These are phyloP conservation scores for Halteria grandinella DNA, from an alignment of 73 alveolate genomes.

Conservation along the genomic window DNA sequence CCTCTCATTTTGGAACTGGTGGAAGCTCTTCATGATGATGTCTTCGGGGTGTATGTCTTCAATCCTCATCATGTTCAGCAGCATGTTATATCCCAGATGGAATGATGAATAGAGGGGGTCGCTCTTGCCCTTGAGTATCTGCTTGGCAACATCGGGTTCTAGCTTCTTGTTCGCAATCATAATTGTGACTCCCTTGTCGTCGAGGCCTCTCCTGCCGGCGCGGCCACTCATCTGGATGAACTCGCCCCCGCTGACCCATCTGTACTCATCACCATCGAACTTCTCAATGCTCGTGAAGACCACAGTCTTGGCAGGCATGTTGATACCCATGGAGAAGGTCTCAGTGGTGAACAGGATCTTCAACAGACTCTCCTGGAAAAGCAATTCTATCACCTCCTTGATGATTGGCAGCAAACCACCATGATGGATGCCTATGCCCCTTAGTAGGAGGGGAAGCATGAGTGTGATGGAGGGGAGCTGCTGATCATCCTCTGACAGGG, in stretches of 20 bases:
- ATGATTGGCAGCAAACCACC: constrained; percentile 99
- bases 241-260: constrained; percentile 99
- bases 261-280: constrained; percentile 98
- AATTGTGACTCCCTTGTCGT: constrained; percentile 97
- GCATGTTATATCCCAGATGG: constrained; percentile 97
- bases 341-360: constrained; percentile 99
- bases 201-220: constrained; percentile 99
- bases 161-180: constrained; percentile 97
- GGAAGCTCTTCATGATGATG: constrained; percentile 94
- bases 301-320: constrained; percentile 99
- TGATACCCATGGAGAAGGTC: constrained; percentile 99
- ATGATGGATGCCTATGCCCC: constrained; percentile 99
- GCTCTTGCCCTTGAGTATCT: constrained; percentile 96
- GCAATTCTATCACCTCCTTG: constrained; percentile 96
- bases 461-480: constrained; percentile 88
- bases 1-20: constrained; percentile 97
- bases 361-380: constrained; percentile 96
- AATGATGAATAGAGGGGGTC: constrained; percentile 97
- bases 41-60: constrained; percentile 97
- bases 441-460: constrained; percentile 91
- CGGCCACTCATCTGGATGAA: constrained; percentile 99
- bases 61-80: constrained; percentile 94
- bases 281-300: constrained; percentile 98
- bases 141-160: constrained; percentile 98
- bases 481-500: constrained; percentile 98